These are phyloP conservation scores for Cinnamomum micranthum DNA, from an alignment of 164 flowering plant genomes.

Conservation along the genomic window DNA sequence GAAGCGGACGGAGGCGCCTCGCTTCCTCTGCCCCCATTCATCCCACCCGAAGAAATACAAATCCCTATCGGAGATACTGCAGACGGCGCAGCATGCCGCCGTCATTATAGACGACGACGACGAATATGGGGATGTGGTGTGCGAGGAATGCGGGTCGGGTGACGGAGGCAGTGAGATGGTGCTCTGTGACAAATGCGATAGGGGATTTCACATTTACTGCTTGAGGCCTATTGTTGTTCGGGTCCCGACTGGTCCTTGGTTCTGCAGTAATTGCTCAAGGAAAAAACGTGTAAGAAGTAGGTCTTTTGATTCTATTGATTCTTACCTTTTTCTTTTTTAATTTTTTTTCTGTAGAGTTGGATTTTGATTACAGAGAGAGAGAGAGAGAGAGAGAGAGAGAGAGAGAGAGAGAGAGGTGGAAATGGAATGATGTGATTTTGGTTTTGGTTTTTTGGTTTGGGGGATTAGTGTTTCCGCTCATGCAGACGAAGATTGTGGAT, in stretches of 20 bases:
- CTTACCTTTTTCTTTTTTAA: not conserved
- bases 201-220: constrained; percentile 61
- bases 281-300: constrained; percentile 37
- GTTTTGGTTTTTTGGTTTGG: not conserved
- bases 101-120: constrained; percentile 8
- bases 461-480: constrained; percentile 36
- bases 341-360: not conserved
- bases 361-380: too few relatives aligned
- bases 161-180: constrained; percentile 48
- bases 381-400: too few relatives aligned
- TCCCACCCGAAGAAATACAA: constrained; percentile 35
- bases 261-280: constrained; percentile 50
- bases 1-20: constrained; percentile 32
- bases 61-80: constrained; percentile 49
- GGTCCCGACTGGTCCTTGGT: constrained; percentile 61
- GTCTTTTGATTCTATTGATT: constrained; percentile 6
- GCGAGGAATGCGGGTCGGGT: constrained; percentile 63
- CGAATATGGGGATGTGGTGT: constrained; percentile 25
- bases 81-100: constrained; percentile 24
- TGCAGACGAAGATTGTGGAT: constrained; percentile 55
- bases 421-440: not conserved
- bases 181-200: constrained; percentile 59
- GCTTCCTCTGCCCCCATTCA: constrained; percentile 10
- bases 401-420: too few relatives aligned
- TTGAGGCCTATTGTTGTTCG: constrained; percentile 56